These are phyloP conservation scores for Rhynchospora pubera DNA, from an alignment of 176 grass and related monocot genomes.

Conservation along the genomic window DNA sequence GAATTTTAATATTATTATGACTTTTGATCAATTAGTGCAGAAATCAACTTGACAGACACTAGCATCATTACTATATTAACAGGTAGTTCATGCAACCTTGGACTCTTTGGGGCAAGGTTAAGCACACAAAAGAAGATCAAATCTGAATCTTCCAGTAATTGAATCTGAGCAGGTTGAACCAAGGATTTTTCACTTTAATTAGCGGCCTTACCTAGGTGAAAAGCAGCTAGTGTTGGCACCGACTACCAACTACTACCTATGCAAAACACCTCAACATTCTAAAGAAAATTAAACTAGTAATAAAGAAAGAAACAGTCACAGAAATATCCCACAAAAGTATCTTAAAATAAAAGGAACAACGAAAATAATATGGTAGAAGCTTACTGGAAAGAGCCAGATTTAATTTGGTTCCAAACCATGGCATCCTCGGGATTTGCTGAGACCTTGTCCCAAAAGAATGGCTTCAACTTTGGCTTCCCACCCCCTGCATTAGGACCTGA, in stretches of 20 bases:
- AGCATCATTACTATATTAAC: background rate
- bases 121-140: background rate
- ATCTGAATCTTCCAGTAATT: background rate
- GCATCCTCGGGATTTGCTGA: slow-evolving; percentile 39
- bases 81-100: background rate
- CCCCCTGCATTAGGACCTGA: slow-evolving; percentile 23
- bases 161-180: background rate
- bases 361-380: background rate
- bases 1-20: too few species aligned
- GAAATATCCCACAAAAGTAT: background rate
- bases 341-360: background rate
- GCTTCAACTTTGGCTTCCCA: slow-evolving; percentile 77
- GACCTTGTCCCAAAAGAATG: slow-evolving; percentile 98
- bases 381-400: slow-evolving; percentile 69
- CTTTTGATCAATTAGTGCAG: too few species aligned
- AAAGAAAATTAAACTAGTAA: background rate
- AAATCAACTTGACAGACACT: background rate
- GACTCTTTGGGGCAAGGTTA: background rate
- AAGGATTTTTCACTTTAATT: background rate
- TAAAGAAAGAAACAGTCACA: background rate
- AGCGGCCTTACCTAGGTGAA: background rate
- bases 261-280: background rate
- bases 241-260: background rate
- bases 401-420: slow-evolving; percentile 62
- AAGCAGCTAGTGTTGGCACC: background rate